Evolutionary conservation across 2,329 filamentous ascomycete genomes (phyloP), one percentile per base, ranked within the genome.

Genomic region (Claviceps arundinis): DNA sequence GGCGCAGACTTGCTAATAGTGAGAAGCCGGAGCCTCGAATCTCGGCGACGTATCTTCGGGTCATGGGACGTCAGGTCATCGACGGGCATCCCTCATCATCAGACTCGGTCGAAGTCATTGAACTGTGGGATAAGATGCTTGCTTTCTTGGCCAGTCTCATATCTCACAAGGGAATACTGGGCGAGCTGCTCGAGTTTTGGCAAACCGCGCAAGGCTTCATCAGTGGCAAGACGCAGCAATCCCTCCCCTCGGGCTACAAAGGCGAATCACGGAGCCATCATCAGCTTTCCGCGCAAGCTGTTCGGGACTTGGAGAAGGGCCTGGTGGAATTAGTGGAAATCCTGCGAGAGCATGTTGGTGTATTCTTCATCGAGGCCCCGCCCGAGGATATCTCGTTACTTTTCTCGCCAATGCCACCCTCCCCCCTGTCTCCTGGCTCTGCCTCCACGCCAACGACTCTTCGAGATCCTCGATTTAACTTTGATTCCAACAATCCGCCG

Each of bases 141-240:
- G 72, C 77, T 0, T 93, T 89, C 56, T 66, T 97, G 55, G 82
- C 72, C 9, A 80, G 78, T 43, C 74, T 98, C 41, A 72, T 98
- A 0, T 90, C 89, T 0, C 70, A 82, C 6, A 82, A 84, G 56
- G 93, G 93, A 4, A 76, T 97, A 16, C 73, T 98, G 5, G 89
- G 89, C 0, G 93, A 98, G 65, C 79, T 97, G 1, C 70, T 95
- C 17, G 89, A 95, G 57, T 97, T 95, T 66, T 96, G 91, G 89
- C 87, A 95, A 58, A 93, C 84, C 14, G 84, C 90, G 0, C 84
- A 94, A 61, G 86, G 87, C 0, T 98, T 98, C 64, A 85, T 97
- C 54, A 82, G 89, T 46, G 91, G 90, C 17, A 88, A 80, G 57
- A 85, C 87, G 26, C 91, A 97, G 64, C 82, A 80, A 56, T 80